Evolutionary conservation across 106 monocot genomes (phyloP).

Genomic region (Dendrobium chrysotoxum): DNA sequence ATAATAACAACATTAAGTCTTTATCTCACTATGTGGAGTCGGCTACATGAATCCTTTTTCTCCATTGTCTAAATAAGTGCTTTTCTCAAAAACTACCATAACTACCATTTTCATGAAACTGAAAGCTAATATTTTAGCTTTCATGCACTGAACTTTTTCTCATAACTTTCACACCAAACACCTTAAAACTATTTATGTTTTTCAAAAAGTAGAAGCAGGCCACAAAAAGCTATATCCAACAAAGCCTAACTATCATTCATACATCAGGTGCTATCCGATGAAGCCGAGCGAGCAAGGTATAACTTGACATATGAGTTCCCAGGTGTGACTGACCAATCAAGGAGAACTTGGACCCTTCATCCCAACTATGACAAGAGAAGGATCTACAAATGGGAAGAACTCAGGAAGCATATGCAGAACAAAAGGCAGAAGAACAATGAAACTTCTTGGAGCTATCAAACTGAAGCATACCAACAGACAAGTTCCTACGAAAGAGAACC

Average conservation of each 20-base stretch:
- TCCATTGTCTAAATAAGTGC: too few relatives aligned
- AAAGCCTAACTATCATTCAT: neutral
- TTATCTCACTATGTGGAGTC: too few relatives aligned
- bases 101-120: too few relatives aligned
- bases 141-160: too few relatives aligned
- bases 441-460: slow-evolving; percentile 14
- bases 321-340: slow-evolving; percentile 4
- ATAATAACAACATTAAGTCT: too few relatives aligned
- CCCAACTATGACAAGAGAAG: slow-evolving; percentile 26
- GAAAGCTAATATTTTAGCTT: too few relatives aligned
- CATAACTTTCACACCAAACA: too few relatives aligned
- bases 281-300: slow-evolving; percentile 42
- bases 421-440: slow-evolving; percentile 7
- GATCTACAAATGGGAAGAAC: slow-evolving; percentile 45
- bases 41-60: too few relatives aligned
- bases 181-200: too few relatives aligned
- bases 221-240: too few relatives aligned
- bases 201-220: too few relatives aligned
- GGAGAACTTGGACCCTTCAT: slow-evolving; percentile 14
- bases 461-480: slow-evolving; percentile 10
- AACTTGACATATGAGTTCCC: slow-evolving; percentile 30
- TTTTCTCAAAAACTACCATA: too few relatives aligned
- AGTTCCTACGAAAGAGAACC: slow-evolving; percentile 25
- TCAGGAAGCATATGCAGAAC: slow-evolving; percentile 30
- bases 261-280: slow-evolving; percentile 58